Base-by-base conservation (phyloP, 108 stramenopile species). In the Nannochloropsis salina region DNA sequence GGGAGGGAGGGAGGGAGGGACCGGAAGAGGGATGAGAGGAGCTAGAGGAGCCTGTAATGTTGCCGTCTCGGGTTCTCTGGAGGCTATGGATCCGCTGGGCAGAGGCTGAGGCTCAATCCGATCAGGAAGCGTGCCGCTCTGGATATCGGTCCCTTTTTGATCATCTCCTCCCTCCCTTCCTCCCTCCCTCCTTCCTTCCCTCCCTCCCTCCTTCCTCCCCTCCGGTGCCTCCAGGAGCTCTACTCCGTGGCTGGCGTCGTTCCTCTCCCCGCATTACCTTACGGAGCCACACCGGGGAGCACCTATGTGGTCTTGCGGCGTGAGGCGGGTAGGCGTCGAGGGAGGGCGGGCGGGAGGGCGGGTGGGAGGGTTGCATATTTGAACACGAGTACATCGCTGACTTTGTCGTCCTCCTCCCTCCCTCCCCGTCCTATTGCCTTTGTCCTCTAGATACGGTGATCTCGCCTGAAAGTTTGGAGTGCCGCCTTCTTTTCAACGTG, bases 271-370 rank as follows among this genome's bases (percentile, higher is more conserved):
- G 86, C 82, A 20, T 83, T 82, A 9, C 47, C 47, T 51, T 51
- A 51, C 47, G 47, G 47, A 85, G 94, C 94, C 41, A 93, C 92
- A 79, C 93, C 90, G 9, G 93, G 88, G 43, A 91, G 91, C 80
- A 92, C 93, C 86, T 96, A 94, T 61, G 91, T 93, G 41, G 86
- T 94, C 45, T 83, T 90, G 93, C 12, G 90, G 90, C 86, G 81
- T 80, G 2, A 91, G 80, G 18, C 21, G 22, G 80, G 80, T 22
- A 31, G 80, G 80, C 20, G 80, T n/a, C 80, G 80, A 22, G 80
- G 80, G 80, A 12, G 47, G 47, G 47, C 10, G 47, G 12, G 12
- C 10, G 47, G 47, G 47, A 51, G 47, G 47, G 12, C 47, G 47
- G 12, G 47, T 11, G 47, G 47, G 47, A 12, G 47, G 47, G 47